Conservation (phyloP, 2,329 filamentous ascomycete species). For the Botrytis medusae region DNA sequence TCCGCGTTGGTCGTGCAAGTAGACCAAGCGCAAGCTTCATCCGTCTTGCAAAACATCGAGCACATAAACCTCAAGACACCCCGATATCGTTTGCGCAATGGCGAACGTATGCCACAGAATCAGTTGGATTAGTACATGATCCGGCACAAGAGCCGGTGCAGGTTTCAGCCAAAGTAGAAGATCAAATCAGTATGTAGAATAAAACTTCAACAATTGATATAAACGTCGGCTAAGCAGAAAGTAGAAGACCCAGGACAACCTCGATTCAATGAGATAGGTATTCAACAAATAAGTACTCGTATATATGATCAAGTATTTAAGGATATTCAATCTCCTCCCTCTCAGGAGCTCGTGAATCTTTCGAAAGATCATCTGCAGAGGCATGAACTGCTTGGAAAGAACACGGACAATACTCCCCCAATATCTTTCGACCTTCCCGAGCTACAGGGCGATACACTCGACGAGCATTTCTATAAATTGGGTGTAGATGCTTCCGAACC, state of each 20-base stretch:
- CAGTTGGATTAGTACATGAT: conserved; percentile 9
- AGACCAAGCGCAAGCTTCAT: conserved; percentile 47
- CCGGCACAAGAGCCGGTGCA: not conserved
- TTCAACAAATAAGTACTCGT: conserved; percentile 86
- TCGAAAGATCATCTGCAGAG: conserved; percentile 78
- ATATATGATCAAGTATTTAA: conserved; percentile 83
- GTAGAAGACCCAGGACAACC: conserved; percentile 51
- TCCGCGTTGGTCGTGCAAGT: conserved; percentile 35
- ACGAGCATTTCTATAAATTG: conserved; percentile 91
- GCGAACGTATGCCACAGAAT: not conserved
- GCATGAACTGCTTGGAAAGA: conserved; percentile 89
- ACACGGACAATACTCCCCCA: conserved; percentile 71
- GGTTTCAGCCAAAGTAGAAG: conserved; percentile 17
- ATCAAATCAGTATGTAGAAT: not conserved
- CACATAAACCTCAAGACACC: conserved; percentile 39
- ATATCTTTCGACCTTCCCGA: conserved; percentile 83
- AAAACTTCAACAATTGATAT: not conserved
- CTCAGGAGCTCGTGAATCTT: conserved; percentile 72
- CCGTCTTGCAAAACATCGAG: conserved; percentile 51
- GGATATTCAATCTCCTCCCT: conserved; percentile 53
- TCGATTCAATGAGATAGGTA: conserved; percentile 87
- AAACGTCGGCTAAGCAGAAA: conserved; percentile 23
- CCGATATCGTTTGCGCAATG: conserved; percentile 43
- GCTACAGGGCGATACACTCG: conserved; percentile 76
- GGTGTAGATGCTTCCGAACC: conserved; percentile 86